Evolutionary conservation across 1,284 basidiomycete species (phyloP).

Genomic region (Trametes hirsuta): DNA sequence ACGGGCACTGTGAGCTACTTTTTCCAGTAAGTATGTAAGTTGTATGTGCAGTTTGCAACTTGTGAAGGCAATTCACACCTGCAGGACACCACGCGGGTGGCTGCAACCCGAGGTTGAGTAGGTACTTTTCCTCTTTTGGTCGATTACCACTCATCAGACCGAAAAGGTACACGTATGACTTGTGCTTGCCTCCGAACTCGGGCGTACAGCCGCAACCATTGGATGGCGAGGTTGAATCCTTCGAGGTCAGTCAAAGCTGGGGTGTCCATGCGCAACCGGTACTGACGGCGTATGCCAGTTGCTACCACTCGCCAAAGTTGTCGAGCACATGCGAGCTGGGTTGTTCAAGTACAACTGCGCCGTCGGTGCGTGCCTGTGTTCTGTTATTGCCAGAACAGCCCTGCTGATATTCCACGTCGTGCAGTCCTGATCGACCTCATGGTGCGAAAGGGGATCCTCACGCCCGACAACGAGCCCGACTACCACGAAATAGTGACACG

Average conservation of each 20-base stretch:
- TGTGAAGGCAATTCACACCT: constrained; percentile 51
- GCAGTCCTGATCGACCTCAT: constrained; percentile 85
- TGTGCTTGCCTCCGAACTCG: constrained; percentile 63
- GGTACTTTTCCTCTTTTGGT: constrained; percentile 30
- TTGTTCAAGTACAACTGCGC: constrained; percentile 90
- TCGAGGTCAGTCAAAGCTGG: constrained; percentile 56
- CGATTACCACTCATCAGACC: neutral
- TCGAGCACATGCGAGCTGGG: constrained; percentile 59
- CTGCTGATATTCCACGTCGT: too few relatives aligned
- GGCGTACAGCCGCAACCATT: constrained; percentile 68
- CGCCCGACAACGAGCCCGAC: constrained; percentile 77
- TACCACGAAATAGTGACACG: constrained; percentile 74
- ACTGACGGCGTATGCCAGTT: constrained; percentile 46
- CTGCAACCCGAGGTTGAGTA: constrained; percentile 88
- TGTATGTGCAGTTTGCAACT: neutral
- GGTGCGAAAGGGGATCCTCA: constrained; percentile 76
- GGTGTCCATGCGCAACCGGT: neutral
- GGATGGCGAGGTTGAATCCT: constrained; percentile 94
- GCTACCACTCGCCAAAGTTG: constrained; percentile 55
- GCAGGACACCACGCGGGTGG: constrained; percentile 56
- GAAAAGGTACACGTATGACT: constrained; percentile 80
- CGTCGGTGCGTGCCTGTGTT: constrained; percentile 49
- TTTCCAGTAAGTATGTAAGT: constrained; percentile 48
- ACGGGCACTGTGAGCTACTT: constrained; percentile 75
- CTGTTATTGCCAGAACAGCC: neutral